Conservation (phyloP, 768 basidiomycete genomes). For the Mycena amicta region DNA sequence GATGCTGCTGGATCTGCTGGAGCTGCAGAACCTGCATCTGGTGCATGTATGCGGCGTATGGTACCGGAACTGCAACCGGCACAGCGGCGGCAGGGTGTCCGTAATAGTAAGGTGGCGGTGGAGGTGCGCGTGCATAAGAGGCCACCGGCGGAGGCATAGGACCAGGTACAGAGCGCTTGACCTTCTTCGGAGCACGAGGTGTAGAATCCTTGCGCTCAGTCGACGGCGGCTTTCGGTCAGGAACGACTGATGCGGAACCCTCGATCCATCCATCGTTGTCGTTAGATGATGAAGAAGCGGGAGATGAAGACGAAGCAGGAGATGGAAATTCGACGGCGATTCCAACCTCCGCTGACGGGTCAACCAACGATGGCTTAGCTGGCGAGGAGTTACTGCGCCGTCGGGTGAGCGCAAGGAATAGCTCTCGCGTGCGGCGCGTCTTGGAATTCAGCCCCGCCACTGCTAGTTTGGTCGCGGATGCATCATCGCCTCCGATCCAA, state of each 20-base stretch:
- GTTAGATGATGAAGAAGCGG: slow-evolving; percentile 28
- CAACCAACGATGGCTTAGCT: slow-evolving; percentile 26
- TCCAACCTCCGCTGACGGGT: slow-evolving; percentile 1
- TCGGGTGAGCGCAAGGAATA: slow-evolving; percentile 44
- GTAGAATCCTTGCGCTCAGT: background rate
- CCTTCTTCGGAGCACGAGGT: slow-evolving; percentile 11
- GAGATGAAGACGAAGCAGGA: slow-evolving; percentile 30
- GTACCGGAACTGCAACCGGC: slow-evolving; percentile 1
- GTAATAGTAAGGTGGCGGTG: slow-evolving; percentile 19
- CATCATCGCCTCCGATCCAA: slow-evolving; percentile 43
- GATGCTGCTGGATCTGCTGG: slow-evolving; percentile 18
- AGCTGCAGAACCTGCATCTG: slow-evolving; percentile 19
- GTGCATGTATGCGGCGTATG: slow-evolving; percentile 18
- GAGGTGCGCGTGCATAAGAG: slow-evolving; percentile 1
- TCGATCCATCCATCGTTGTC: slow-evolving; percentile 44
- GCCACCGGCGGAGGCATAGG: background rate
- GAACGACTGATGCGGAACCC: slow-evolving; percentile 24
- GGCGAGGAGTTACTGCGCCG: slow-evolving; percentile 43
- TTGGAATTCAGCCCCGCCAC: slow-evolving; percentile 31
- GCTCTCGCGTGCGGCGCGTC: slow-evolving; percentile 42
- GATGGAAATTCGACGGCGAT: slow-evolving; percentile 23
- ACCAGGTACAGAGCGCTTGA: slow-evolving; percentile 5
- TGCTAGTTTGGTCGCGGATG: slow-evolving; percentile 20
- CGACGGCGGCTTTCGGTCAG: slow-evolving; percentile 6
- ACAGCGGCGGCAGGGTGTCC: slow-evolving; percentile 8